Evolutionary conservation across 495 filamentous ascomycete species (phyloP), one percentile per base, ranked within the genome.

Genomic region (Penicillium angulare): DNA sequence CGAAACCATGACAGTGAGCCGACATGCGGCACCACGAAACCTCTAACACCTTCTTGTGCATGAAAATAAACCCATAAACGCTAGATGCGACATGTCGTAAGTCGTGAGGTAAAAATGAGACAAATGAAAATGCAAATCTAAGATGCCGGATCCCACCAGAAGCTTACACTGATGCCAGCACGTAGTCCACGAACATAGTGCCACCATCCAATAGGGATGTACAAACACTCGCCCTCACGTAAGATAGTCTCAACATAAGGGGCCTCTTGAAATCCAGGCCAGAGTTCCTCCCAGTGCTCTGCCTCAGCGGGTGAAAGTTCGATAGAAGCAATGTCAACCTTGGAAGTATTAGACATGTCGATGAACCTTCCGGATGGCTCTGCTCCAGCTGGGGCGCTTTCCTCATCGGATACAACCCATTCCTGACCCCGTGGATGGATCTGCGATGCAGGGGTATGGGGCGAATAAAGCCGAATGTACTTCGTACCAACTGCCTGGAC

Each of bases 141-240:
- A 2, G 27, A 12, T 6, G 8, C 27, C 27, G 8, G 8, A 1
- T 31, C 22, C 90, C 92, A 99, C 93, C 93, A 99, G 65, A 96
- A 98, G 66, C 90, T 97, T 29, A 97, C 92, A 61, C 95, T 97
- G 55, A 95, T 88, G 53, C 93, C 96, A 27, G 86, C 86, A 47
- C 79, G 88, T 64, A 97, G 60, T 29, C 89, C 89, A 53, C 87
- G 76, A 5, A 99, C 90, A 78, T 96, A 97, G 75, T 99, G 93
- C 93, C 93, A 99, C 93, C 93, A 99, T 16, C 92, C 93, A 3
- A 88, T 76, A 4, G 93, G 93, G 45, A 99, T 91, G 72, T 95
- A 96, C 51, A 99, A 64, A 56, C 82, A 86, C 50, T 98, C 90
- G 0, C 92, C 93, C 22, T 85, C 84, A 27, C 78, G 80, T 18